A percentile compares a stretch with the other conserved stretches of the same genome.
These are phyloP conservation scores for Xylaria palmicola DNA, from an alignment of 495 filamentous ascomycete genomes.

Conservation along the genomic window DNA sequence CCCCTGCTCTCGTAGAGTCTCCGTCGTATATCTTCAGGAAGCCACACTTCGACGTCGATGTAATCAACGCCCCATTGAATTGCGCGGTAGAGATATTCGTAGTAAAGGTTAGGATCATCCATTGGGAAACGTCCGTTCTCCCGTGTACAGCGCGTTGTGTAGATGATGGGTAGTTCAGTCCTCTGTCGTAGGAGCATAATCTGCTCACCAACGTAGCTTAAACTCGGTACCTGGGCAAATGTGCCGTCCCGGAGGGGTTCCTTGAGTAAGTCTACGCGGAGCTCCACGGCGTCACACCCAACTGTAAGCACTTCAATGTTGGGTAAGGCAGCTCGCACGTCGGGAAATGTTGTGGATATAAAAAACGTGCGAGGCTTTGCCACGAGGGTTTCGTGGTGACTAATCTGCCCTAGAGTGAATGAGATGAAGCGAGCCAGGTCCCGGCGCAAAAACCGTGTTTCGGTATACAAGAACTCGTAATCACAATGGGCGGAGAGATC, in stretches of 20 bases:
- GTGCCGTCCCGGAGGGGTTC: constrained; percentile 62
- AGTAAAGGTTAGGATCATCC: constrained; percentile 71
- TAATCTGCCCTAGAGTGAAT: constrained; percentile 71
- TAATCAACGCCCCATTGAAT: constrained; percentile 88
- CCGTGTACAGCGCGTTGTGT: constrained; percentile 74
- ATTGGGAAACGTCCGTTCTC: constrained; percentile 84
- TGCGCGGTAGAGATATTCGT: constrained; percentile 71
- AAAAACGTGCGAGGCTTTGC: constrained; percentile 75
- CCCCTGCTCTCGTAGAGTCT: constrained; percentile 67
- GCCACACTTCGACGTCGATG: constrained; percentile 82
- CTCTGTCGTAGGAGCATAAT: constrained; percentile 78
- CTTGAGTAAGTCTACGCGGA: constrained; percentile 76
- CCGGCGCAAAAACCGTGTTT: constrained; percentile 66
- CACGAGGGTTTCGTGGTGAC: constrained; percentile 70
- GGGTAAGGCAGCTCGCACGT: constrained; percentile 77
- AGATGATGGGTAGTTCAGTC: constrained; percentile 82
- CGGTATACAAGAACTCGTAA: constrained; percentile 81
- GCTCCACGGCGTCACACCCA: constrained; percentile 78
- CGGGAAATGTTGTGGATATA: constrained; percentile 83
- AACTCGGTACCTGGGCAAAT: constrained; percentile 63
- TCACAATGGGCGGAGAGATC: constrained; percentile 63
- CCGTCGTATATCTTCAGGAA: constrained; percentile 70
- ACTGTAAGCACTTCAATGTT: constrained; percentile 84
- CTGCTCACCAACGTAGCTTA: constrained; percentile 82
- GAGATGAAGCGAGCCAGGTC: constrained; percentile 75